Percentiles rank a stretch among this genome's conserved stretches.
Conservation (phyloP, 257 asterid genomes). For the Solanum etuberosum region DNA sequence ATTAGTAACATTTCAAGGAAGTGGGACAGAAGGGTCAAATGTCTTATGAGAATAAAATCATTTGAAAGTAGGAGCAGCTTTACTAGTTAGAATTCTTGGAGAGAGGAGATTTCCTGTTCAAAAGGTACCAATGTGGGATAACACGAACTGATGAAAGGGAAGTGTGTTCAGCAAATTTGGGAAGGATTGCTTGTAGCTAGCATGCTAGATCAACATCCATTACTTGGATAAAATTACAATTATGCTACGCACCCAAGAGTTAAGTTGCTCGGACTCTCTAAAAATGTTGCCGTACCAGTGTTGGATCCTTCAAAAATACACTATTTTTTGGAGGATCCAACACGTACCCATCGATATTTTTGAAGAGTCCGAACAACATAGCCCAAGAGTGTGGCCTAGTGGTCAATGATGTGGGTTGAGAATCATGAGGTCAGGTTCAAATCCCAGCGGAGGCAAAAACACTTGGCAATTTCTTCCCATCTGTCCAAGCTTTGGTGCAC, state of each 20-base stretch:
- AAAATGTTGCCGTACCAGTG: not conserved
- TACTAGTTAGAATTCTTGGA: not conserved
- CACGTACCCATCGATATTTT: not conserved
- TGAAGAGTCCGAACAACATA: not conserved
- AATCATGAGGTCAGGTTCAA: not conserved
- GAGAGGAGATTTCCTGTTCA: not conserved
- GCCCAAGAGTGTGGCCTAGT: not conserved
- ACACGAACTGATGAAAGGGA: not conserved
- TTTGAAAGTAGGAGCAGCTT: not conserved
- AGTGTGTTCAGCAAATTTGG: not conserved
- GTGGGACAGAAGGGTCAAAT: not conserved
- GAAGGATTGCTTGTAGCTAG: not conserved
- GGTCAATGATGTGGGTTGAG: not conserved
- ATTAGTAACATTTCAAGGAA: not conserved
- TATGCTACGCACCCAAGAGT: not conserved
- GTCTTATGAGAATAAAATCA: not conserved
- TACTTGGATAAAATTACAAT: not conserved
- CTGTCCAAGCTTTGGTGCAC: not conserved
- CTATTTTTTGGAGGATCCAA: not conserved
- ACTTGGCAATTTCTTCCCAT: not conserved
- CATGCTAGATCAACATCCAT: not conserved
- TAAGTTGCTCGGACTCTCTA: not conserved
- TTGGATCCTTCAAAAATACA: not conserved
- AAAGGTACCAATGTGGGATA: not conserved
- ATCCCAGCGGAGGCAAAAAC: not conserved